Conservation (phyloP, 1,284 basidiomycete genomes). For the Ceratobasidium sp. region DNA sequence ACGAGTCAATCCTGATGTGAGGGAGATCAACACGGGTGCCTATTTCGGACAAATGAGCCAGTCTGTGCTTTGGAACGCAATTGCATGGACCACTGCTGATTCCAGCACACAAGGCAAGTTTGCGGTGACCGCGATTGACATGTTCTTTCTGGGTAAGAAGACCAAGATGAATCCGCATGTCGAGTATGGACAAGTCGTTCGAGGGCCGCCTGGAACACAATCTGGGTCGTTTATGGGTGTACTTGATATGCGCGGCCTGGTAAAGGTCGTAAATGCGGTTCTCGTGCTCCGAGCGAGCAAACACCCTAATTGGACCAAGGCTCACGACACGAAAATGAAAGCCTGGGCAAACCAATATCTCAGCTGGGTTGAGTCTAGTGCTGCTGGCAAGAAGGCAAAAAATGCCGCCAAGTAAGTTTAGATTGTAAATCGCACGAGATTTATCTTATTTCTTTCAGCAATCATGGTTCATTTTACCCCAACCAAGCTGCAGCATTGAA, state of each 20-base stretch:
- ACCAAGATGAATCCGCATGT: slow-evolving; percentile 74
- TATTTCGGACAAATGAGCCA: slow-evolving; percentile 63
- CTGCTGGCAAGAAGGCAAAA: slow-evolving; percentile 58
- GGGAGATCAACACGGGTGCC: slow-evolving; percentile 60
- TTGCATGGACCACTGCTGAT: slow-evolving; percentile 61
- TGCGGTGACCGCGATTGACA: slow-evolving; percentile 57
- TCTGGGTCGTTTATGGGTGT: slow-evolving; percentile 65
- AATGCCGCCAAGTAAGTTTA: slow-evolving; percentile 59
- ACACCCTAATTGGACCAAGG: slow-evolving; percentile 63
- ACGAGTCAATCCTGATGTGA: slow-evolving; percentile 68
- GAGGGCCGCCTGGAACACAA: slow-evolving; percentile 62
- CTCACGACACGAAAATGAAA: slow-evolving; percentile 58
- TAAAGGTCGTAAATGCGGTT: slow-evolving; percentile 66
- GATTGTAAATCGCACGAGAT: not conserved
- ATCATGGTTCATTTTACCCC: slow-evolving; percentile 57
- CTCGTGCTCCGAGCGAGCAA: slow-evolving; percentile 60
- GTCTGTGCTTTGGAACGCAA: slow-evolving; percentile 65
- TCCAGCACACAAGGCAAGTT: slow-evolving; percentile 50
- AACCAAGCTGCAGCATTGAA: slow-evolving; percentile 44
- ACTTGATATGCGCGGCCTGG: slow-evolving; percentile 66
- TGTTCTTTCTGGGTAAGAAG: slow-evolving; percentile 64
- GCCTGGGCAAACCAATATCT: slow-evolving; percentile 61
- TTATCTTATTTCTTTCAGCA: slow-evolving; percentile 52
- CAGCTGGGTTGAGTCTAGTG: slow-evolving; percentile 62
- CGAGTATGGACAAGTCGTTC: slow-evolving; percentile 67